Evolutionary conservation across 2,329 filamentous ascomycete genomes (phyloP), one percentile per base, ranked within the genome.

Genomic region (Penicillium sp.): DNA sequence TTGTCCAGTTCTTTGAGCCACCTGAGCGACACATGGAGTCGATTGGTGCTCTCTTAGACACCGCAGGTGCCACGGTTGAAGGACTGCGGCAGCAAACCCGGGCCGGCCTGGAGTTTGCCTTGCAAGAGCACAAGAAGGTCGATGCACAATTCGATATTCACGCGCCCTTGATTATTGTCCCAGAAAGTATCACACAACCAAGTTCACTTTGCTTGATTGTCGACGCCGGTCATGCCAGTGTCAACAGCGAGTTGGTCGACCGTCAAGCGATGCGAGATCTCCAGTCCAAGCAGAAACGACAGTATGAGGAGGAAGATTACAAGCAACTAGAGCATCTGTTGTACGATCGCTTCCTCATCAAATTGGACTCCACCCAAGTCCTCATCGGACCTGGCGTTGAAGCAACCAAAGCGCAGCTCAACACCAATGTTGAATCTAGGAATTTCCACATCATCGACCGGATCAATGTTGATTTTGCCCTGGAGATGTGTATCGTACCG

Each of bases 21-120:
- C 96, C 94, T 0, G 93, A 97, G 73, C 85, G 93, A 50, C 96
- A 99, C 72, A 97, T 99, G 93, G 94, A 99, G 71, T 99, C 94
- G 10, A 97, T 99, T 66, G 89, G 87, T 13, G 96, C 94, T 1
- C 82, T 99, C 55, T 91, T 99, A 87, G 96, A 99, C 75, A 91
- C 89, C 47, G 94, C 94, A 6, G 93, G 94, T 25, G 93, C 93
- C 1, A 99, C 94, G 0, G 93, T 99, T 0, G 93, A 99, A 75
- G 93, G 93, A 8, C 82, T 99, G 58, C 86, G 96, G 35, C 93
- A 97, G 73, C 96, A 99, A 77, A 99, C 96, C 5, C 86, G 96
- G 72, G 93, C 94, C 49, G 93, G 94, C 27, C 84, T 99, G 35
- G 93, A 99, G 74, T 99, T 97, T 75, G 96, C 94, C 0, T 80